These are phyloP conservation scores for Phlebiopsis gigantea DNA, from an alignment of 768 basidiomycete genomes.

Conservation along the genomic window DNA sequence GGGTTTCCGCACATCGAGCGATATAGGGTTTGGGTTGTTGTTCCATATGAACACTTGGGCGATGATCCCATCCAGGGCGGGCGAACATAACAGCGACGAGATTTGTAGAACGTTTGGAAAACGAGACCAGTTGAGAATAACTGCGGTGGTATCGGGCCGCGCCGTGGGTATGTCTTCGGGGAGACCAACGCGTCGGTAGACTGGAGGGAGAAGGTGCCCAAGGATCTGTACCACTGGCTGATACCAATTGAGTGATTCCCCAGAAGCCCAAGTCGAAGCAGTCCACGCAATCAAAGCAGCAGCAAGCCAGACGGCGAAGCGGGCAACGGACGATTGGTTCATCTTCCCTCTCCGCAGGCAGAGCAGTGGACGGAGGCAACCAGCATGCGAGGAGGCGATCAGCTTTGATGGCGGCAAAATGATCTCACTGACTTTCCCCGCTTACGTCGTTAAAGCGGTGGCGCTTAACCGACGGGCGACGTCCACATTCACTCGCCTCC, in stretches of 20 bases:
- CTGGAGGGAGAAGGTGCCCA: background rate
- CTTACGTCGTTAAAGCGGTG: constrained; percentile 13
- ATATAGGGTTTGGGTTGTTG: constrained; percentile 43
- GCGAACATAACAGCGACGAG: constrained; percentile 43
- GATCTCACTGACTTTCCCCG: constrained; percentile 8
- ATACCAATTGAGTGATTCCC: background rate
- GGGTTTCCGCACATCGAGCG: constrained; percentile 33
- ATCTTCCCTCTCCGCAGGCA: background rate
- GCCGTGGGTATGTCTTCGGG: constrained; percentile 3
- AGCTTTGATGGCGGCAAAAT: background rate
- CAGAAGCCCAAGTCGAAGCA: background rate
- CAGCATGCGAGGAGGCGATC: background rate
- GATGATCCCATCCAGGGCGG: constrained; percentile 40
- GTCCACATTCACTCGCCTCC: background rate
- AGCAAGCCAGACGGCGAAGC: background rate
- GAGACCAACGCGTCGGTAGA: constrained; percentile 5
- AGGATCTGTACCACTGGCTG: background rate
- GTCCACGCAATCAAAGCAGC: background rate
- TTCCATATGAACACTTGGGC: constrained; percentile 57
- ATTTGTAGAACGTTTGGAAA: constrained; percentile 57
- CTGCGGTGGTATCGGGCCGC: constrained; percentile 42
- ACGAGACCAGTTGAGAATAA: constrained; percentile 66
- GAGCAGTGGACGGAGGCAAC: background rate
- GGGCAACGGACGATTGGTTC: background rate
- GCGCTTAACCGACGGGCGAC: constrained; percentile 5